Evolutionary conservation across 2,329 filamentous ascomycete species (phyloP), one percentile per base, ranked within the genome.

Genomic region (Rhinocladiella similis): DNA sequence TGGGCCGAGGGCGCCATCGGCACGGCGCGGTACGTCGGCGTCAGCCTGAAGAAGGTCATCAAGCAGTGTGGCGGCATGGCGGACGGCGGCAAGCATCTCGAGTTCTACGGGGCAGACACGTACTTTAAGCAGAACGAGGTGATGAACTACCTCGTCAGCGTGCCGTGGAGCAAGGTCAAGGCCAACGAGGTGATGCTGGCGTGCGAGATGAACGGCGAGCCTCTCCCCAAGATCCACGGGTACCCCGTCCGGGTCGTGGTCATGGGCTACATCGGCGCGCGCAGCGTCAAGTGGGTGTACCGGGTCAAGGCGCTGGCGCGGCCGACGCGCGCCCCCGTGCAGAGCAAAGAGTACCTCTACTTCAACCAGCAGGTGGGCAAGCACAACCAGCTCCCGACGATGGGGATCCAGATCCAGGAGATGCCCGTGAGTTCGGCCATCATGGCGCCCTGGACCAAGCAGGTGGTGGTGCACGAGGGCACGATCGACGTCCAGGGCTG

Each of bases 181-280:
- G 72, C 77, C 7, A 81, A 87, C 60, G 84, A 89, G 65, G 86
- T 89, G 0, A 74, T 89, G 53, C 75, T 89, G 0, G 83, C 83
- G 0, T 89, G 85, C 85, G 83, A 88, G 65, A 89, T 89, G 86
- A 89, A 89, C 61, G 85, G 82, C 4, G 74, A 86, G 58, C 77
- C 77, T 0, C 73, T 89, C 0, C 86, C 86, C 0, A 77, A 75
- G 10, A 87, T 88, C 56, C 87, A 89, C 57, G 86, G 86, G 0
- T 85, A 77, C 20, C 86, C 86, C 0, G 71, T 89, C 0, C 78
- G 86, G 4, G 75, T 79, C 0, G 77, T 89, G 0, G 85, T 88
- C 0, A 76, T 85, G 62, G 84, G 84, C 0, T 88, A 88, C 61
- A 87, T 89, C 55, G 86, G 86, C 1, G 86, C 85, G 0, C 70